Percentiles rank a stretch among this genome's conserved stretches.
Evolutionary conservation across 345 rosid species (phyloP).

Genomic region (Ceriops decandra): DNA sequence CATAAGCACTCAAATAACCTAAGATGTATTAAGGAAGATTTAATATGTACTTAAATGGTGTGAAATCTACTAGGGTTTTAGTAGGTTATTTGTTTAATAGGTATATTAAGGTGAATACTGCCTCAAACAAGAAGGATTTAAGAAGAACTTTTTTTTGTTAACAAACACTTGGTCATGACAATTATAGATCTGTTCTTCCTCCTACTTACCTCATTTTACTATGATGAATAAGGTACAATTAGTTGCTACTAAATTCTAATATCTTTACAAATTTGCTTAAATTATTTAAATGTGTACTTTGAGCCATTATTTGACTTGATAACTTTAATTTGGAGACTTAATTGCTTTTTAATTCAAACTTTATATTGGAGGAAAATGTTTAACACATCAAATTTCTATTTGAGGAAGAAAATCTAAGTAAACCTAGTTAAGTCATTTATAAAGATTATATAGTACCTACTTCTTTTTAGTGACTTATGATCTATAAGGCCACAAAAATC

Average conservation of each 20-base stretch:
- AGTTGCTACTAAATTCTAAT: background rate
- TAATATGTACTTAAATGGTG: background rate
- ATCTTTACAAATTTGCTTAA: too few relatives aligned
- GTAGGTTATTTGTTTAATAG: background rate
- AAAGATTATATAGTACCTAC: background rate
- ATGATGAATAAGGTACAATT: background rate
- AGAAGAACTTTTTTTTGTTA: background rate
- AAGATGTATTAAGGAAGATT: background rate
- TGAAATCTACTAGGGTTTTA: background rate
- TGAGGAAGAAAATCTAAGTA: slow-evolving; percentile 3
- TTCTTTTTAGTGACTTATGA: background rate
- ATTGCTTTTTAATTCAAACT: too few relatives aligned
- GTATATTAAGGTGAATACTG: accelerated
- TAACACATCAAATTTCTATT: background rate
- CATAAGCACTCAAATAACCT: background rate
- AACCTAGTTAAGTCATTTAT: background rate
- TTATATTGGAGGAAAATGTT: too few relatives aligned
- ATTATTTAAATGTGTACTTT: too few relatives aligned
- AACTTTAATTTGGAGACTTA: too few relatives aligned
- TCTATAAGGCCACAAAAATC: slow-evolving; percentile 3
- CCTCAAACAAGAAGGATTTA: background rate
- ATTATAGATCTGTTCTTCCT: background rate
- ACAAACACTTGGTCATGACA: background rate
- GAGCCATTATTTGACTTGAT: background rate
- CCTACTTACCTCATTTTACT: background rate